A percentile compares a stretch with the other conserved stretches of the same genome.
phyloP scores from a whole-genome alignment of 2,329 filamentous ascomycete species.

The Alternaria atra region DNA sequence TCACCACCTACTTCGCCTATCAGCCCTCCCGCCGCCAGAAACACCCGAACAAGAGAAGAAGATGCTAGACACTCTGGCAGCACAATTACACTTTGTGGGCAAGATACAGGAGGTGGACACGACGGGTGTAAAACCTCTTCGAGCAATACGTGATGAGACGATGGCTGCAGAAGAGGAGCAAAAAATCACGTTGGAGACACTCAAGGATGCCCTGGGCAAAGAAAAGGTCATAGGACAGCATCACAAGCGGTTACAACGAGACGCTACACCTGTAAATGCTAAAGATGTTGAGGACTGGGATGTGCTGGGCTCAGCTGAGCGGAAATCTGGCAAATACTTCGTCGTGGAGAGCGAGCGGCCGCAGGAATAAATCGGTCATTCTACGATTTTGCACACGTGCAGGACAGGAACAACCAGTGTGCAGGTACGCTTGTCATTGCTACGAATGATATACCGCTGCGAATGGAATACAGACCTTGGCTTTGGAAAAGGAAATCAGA shows the following conservation, averaged over 20 bases:
- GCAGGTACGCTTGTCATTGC: neutral
- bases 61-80: conserved; percentile 78
- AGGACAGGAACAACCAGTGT: neutral
- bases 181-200: conserved; percentile 66
- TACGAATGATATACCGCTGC: neutral
- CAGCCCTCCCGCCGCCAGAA: conserved; percentile 79
- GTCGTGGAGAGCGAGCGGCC: conserved; percentile 72
- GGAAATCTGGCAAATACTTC: conserved; percentile 76
- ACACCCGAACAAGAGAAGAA: conserved; percentile 68
- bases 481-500: neutral
- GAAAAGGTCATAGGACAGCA: conserved; percentile 69
- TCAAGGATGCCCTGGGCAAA: conserved; percentile 64
- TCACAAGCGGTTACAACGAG: conserved; percentile 60
- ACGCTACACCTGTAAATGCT: conserved; percentile 52
- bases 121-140: conserved; percentile 73
- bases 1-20: conserved; percentile 85
- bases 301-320: conserved; percentile 71
- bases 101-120: conserved; percentile 84
- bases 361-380: conserved; percentile 29
- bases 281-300: conserved; percentile 72
- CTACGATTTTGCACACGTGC: neutral
- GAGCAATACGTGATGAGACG: conserved; percentile 84
- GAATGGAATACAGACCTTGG: neutral
- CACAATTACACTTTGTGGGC: conserved; percentile 90
- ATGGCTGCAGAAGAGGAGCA: conserved; percentile 62